Percentiles rank a stretch among this genome's conserved stretches.
phyloP scores from a whole-genome alignment of 805 yeast genomes.

The Ogataea pilisensis region DNA sequence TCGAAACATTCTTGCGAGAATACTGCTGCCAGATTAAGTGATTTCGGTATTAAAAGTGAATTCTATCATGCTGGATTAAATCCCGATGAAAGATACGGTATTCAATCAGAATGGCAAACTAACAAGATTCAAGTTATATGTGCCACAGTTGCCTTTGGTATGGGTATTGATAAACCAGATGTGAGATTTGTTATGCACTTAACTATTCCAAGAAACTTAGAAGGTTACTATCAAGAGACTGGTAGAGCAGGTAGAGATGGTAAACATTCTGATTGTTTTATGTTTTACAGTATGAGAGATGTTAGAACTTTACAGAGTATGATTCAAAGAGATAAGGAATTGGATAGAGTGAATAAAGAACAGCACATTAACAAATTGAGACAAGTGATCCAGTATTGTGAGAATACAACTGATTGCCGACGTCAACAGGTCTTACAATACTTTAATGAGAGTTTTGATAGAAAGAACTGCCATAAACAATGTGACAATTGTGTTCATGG shows the following conservation, averaged over 20 bases:
- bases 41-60: conserved; percentile 61
- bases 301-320: conserved; percentile 70
- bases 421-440: conserved; percentile 84
- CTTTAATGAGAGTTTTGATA: conserved; percentile 78
- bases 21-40: conserved; percentile 56
- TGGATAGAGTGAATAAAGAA: conserved; percentile 61
- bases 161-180: conserved; percentile 98
- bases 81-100: conserved; percentile 61
- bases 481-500: conserved; percentile 82
- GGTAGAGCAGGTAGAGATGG: conserved; percentile 99
- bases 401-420: conserved; percentile 85
- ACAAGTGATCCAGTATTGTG: conserved; percentile 88
- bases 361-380: conserved; percentile 72
- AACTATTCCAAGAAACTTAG: conserved; percentile 83
- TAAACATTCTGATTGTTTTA: conserved; percentile 68
- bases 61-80: conserved; percentile 96
- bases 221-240: conserved; percentile 96
- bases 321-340: conserved; percentile 71
- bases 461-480: conserved; percentile 56
- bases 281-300: conserved; percentile 79
- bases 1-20: conserved; percentile 86
- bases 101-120: conserved; percentile 83
- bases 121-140: conserved; percentile 74
- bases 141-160: conserved; percentile 98
- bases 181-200: conserved; percentile 89